Base-by-base conservation (phyloP, 306 rosid species). In the Inga oerstediana region DNA sequence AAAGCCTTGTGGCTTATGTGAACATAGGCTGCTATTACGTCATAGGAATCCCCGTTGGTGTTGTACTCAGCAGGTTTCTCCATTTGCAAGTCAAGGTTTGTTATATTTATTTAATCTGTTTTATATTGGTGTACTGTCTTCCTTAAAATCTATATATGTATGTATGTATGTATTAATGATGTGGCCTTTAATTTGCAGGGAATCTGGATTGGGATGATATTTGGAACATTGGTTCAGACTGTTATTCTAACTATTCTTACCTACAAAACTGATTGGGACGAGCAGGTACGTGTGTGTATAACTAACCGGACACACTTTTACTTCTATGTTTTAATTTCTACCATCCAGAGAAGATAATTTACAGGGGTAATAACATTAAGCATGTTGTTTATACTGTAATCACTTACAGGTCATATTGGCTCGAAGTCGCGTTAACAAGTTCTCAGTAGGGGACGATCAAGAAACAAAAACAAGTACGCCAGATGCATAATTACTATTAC, bases 131-230 rank as follows among this genome's bases (percentile, higher is more conserved):
- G 61, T 54, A 12, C 17, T 51, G 15, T 14, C 61, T 54, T 6
- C 24, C 61, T 16, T 54, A 20, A 51, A 16, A 51, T 16, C 20
- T 9, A 44, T 44, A 8, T 44, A 10, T 43, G 2, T 32, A 32
- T 48, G 1, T 48, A 48, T 14, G 6, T 51, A 6, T 20, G 3
- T 54, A 46, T 3, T 48, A 6, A 54, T 8, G 11, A 61, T 24
- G 8, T 27, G 39, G 17, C 69, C 46, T 65, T 8, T 32, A 32
- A 32, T 32, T 65, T 83, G 78, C 8, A 89, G 93, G 95, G 93
- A 41, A 84, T 91, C 8, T 89, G 93, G 93, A 85, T 88, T 83
- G 95, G 95, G 80, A 91, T 91, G 95, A 80, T 91, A 81, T 81
- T 89, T 82, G 95, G 95, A 72, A 88, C 93, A 22, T 75, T 91